A percentile compares a stretch with the other conserved stretches of the same genome.
These are phyloP conservation scores for Penstemon davidsonii DNA, from an alignment of 257 asterid species.

Conservation along the genomic window DNA sequence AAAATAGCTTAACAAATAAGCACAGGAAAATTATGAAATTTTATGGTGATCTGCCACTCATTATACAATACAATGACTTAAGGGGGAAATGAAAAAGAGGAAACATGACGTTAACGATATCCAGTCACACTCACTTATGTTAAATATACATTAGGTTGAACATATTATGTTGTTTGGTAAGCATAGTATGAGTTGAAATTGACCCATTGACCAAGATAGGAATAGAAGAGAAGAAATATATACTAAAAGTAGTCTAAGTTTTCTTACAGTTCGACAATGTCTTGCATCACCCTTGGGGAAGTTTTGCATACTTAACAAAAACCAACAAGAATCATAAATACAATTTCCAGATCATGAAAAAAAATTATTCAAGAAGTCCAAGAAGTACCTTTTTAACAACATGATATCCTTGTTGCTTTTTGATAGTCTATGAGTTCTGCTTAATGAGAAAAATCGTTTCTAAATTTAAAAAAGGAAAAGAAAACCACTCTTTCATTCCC, in stretches of 20 bases:
- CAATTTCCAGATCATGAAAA: conserved; percentile 12
- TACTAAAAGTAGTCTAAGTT: neutral
- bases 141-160: neutral
- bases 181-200: neutral
- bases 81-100: neutral
- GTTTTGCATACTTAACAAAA: neutral
- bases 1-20: neutral
- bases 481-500: too few species aligned
- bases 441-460: too few species aligned
- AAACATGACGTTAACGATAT: neutral
- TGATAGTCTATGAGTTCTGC: too few species aligned
- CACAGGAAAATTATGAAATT: conserved; percentile 7
- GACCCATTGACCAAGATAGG: neutral
- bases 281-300: too few species aligned
- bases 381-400: neutral
- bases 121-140: neutral
- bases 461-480: too few species aligned
- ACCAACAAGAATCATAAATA: neutral
- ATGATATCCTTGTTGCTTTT: neutral
- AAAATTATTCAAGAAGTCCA: neutral
- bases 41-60: neutral
- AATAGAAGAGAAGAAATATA: neutral
- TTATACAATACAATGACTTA: neutral
- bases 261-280: too few species aligned
- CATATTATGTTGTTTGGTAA: conserved; percentile 1